Percentiles rank a stretch among this genome's conserved stretches.
phyloP scores from a whole-genome alignment of 1,284 basidiomycete genomes.

The Cutaneotrichosporon arboriforme region DNA sequence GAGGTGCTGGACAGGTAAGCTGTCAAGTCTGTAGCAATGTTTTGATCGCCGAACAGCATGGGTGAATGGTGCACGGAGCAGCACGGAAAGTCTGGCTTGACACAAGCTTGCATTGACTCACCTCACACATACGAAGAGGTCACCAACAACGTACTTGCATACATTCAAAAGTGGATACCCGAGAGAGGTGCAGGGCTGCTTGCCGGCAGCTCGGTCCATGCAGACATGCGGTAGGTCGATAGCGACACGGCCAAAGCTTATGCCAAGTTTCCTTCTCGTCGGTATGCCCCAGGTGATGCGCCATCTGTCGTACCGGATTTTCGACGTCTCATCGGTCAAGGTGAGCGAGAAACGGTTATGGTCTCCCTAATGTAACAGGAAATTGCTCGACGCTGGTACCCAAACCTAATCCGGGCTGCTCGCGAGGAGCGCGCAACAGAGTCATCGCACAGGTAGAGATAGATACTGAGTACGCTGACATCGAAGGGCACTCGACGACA shows the following conservation, averaged over 20 bases:
- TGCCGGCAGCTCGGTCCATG: constrained; percentile 52
- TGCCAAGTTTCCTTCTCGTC: constrained; percentile 44
- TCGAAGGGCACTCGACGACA: constrained; percentile 50
- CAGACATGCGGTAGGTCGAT: constrained; percentile 48
- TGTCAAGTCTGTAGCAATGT: not conserved
- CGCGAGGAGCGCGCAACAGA: constrained; percentile 27
- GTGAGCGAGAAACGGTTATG: constrained; percentile 6
- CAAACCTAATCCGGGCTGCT: constrained; percentile 26
- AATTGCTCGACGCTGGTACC: constrained; percentile 51
- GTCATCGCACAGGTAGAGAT: constrained; percentile 38
- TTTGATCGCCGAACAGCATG: constrained; percentile 34
- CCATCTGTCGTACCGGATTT: constrained; percentile 52
- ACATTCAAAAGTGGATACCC: constrained; percentile 51
- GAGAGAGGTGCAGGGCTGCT: constrained; percentile 46
- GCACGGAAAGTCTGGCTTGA: constrained; percentile 47
- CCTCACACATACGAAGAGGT: constrained; percentile 46
- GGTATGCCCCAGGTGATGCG: constrained; percentile 50
- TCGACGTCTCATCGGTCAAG: constrained; percentile 47
- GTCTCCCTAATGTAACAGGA: constrained; percentile 41
- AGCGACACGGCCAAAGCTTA: no score
- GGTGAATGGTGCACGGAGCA: constrained; percentile 47
- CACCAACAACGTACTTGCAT: constrained; percentile 44
- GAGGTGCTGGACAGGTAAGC: constrained; percentile 47
- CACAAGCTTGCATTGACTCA: constrained; percentile 41
- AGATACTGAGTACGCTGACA: no score